Percentiles rank a stretch among this genome's conserved stretches.
Evolutionary conservation across 106 monocot genomes (phyloP).

Genomic region (Gastrodia elata): DNA sequence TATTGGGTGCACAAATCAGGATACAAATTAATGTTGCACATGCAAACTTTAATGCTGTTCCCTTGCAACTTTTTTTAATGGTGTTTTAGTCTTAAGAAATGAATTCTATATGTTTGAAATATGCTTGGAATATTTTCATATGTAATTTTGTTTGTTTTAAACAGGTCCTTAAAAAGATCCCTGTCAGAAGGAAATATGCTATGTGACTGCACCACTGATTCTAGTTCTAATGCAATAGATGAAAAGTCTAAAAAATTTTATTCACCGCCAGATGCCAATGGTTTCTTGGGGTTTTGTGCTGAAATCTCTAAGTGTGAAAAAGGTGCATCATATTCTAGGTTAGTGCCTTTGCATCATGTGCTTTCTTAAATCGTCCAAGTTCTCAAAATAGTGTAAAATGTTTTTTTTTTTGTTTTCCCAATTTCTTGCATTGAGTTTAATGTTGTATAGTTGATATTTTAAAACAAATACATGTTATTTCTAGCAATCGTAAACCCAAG

Average conservation of each 20-base stretch:
- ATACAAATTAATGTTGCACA: background rate
- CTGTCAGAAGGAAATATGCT: slow-evolving; percentile 76
- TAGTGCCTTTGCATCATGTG: background rate
- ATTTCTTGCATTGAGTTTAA: background rate
- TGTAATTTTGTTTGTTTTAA: slow-evolving; percentile 1
- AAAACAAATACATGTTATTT: background rate
- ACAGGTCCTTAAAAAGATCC: slow-evolving; percentile 76
- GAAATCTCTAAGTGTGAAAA: slow-evolving; percentile 47
- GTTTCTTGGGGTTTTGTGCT: slow-evolving; percentile 48
- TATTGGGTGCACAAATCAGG: background rate
- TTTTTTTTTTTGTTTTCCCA: background rate
- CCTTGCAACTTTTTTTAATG: background rate
- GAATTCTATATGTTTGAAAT: background rate
- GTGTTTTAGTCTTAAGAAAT: background rate
- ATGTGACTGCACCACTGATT: slow-evolving; percentile 20
- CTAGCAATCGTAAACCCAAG: background rate
- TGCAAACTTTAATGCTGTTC: background rate
- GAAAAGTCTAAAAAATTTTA: slow-evolving; percentile 18
- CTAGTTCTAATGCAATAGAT: slow-evolving; percentile 17
- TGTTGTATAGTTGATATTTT: background rate
- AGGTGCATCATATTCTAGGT: slow-evolving; percentile 58
- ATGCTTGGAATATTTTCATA: background rate
- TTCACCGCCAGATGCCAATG: slow-evolving; percentile 16
- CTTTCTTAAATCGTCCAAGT: background rate
- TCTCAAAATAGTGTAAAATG: background rate